Evolutionary conservation across 192 early-diverging fungal genomes (phyloP).

Genomic region (Coemansia sp.): DNA sequence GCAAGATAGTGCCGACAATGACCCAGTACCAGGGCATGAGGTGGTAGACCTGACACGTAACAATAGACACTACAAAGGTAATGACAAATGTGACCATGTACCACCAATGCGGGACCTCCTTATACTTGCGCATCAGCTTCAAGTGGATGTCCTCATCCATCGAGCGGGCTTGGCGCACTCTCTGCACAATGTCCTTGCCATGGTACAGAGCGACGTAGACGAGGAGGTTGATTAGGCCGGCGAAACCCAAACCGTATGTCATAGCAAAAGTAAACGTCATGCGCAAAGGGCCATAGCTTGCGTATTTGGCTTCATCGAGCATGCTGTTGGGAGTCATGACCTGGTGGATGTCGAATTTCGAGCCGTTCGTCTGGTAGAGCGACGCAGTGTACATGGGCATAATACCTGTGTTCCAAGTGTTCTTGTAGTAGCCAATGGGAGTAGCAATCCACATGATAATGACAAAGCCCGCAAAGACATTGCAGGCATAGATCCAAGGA

Average conservation of each 20-base stretch:
- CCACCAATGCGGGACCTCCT: constrained; percentile 78
- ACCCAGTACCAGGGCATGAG: constrained; percentile 71
- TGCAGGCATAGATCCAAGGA: constrained; percentile 70
- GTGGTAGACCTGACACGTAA: constrained; percentile 45
- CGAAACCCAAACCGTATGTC: constrained; percentile 68
- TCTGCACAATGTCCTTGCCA: constrained; percentile 64
- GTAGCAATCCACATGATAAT: constrained; percentile 73
- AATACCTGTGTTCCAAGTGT: constrained; percentile 57
- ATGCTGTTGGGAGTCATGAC: constrained; percentile 58
- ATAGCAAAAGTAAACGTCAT: constrained; percentile 69
- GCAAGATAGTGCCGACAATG: constrained; percentile 59
- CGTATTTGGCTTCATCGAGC: constrained; percentile 59
- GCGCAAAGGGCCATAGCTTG: constrained; percentile 60
- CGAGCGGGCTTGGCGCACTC: constrained; percentile 58
- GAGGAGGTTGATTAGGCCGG: constrained; percentile 65
- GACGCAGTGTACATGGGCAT: constrained; percentile 68
- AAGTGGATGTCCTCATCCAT: constrained; percentile 71
- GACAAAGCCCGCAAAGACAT: constrained; percentile 69
- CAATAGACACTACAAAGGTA: constrained; percentile 40
- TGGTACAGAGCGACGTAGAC: constrained; percentile 63
- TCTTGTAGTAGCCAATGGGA: constrained; percentile 70
- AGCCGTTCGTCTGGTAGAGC: constrained; percentile 58
- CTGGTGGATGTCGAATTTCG: constrained; percentile 56
- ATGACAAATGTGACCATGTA: constrained; percentile 48
- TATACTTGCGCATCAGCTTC: constrained; percentile 70